Conservation (phyloP, 805 yeast genomes). For the Saccharomycopsis sp. region DNA sequence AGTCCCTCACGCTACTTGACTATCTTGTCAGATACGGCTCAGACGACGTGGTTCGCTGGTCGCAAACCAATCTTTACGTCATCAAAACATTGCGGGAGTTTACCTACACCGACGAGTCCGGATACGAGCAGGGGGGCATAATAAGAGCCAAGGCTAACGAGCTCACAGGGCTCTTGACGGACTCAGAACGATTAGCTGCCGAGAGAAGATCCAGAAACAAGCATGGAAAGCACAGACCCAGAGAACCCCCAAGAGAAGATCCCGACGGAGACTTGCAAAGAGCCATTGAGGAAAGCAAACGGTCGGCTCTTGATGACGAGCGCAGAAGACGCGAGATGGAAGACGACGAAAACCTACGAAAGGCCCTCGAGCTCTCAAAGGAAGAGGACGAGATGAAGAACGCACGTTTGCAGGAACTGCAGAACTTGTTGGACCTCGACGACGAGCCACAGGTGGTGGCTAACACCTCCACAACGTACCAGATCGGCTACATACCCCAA, state of each 20-base stretch:
- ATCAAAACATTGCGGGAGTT: conserved; percentile 89
- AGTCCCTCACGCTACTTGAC: conserved; percentile 83
- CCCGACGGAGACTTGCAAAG: conserved; percentile 70
- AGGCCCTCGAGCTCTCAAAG: conserved; percentile 62
- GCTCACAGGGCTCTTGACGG: conserved; percentile 68
- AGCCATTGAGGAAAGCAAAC: conserved; percentile 73
- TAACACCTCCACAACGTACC: conserved; percentile 22
- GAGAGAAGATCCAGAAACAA: conserved; percentile 47
- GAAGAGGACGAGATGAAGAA: conserved; percentile 73
- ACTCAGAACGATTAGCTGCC: conserved; percentile 69
- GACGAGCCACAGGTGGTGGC: conserved; percentile 32
- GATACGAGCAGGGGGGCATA: conserved; percentile 81
- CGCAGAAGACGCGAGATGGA: conserved; percentile 39
- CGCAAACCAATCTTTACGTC: conserved; percentile 79
- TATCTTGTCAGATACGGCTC: conserved; percentile 80
- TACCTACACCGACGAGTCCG: conserved; percentile 65
- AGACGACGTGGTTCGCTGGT: conserved; percentile 87
- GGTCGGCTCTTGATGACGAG: conserved; percentile 81
- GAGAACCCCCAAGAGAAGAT: conserved; percentile 31
- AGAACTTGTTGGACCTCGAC: conserved; percentile 48
- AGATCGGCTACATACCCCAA: conserved; percentile 24
- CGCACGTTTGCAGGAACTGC: conserved; percentile 35
- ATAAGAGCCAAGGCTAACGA: conserved; percentile 88
- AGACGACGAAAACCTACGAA: conserved; percentile 56
- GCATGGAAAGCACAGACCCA: conserved; percentile 10